Evolutionary conservation across 2,329 filamentous ascomycete species (phyloP).

Genomic region (Biscogniauxia marginata): DNA sequence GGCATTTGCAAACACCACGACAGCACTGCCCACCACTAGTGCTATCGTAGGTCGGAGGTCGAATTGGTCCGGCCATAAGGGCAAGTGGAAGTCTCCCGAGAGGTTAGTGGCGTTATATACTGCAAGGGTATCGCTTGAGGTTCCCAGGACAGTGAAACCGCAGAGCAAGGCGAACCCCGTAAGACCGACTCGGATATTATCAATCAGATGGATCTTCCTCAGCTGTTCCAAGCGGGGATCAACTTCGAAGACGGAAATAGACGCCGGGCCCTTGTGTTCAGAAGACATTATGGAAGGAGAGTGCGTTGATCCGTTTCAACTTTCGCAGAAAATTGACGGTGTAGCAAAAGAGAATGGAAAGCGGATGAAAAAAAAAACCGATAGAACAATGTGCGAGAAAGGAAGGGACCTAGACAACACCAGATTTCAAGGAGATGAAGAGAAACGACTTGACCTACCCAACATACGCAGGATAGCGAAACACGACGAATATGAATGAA

Average conservation of each 20-base stretch:
- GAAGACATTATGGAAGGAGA: constrained; percentile 28
- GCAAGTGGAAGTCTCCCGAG: constrained; percentile 45
- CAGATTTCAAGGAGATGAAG: constrained; percentile 16
- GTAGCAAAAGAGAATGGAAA: constrained; percentile 13
- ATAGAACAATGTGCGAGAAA: constrained; percentile 7
- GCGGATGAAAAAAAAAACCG: constrained; percentile 11
- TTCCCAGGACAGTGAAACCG: constrained; percentile 52
- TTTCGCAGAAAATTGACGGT: constrained; percentile 17
- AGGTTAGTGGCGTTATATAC: constrained; percentile 56
- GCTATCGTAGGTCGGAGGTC: constrained; percentile 56
- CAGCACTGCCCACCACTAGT: constrained; percentile 49
- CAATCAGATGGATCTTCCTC: constrained; percentile 38
- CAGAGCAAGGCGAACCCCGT: constrained; percentile 50
- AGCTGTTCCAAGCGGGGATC: constrained; percentile 41
- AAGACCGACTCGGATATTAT: constrained; percentile 46
- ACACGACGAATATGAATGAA: constrained; percentile 25
- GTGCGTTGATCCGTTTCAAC: constrained; percentile 11
- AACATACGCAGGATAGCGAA: constrained; percentile 14
- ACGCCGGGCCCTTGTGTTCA: constrained; percentile 40
- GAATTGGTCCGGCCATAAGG: constrained; percentile 58
- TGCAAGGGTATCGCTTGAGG: constrained; percentile 52
- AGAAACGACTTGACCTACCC: constrained; percentile 13
- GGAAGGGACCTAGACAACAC: constrained; percentile 9
- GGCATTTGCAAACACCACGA: constrained; percentile 49
- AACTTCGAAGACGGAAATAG: constrained; percentile 49